Conservation (phyloP, 805 yeast species). For the Wickerhamomyces xylosicus region DNA sequence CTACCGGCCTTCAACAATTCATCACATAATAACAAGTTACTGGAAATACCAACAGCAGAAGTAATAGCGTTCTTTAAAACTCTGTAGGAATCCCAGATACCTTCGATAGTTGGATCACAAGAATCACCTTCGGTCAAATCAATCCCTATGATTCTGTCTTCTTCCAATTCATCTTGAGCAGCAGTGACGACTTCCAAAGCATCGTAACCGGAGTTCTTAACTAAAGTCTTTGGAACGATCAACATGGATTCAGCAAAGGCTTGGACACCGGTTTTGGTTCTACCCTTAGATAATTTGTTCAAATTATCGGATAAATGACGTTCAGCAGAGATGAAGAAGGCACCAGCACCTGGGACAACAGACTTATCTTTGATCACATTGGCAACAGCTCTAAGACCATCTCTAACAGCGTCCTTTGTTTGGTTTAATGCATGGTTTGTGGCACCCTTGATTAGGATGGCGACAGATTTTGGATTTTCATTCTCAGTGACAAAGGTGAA, state of each 20-base stretch:
- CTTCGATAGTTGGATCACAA: slow-evolving; percentile 88
- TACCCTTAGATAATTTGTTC: slow-evolving; percentile 63
- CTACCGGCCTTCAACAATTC: slow-evolving; percentile 95
- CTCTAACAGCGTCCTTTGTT: slow-evolving; percentile 94
- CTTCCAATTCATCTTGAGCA: slow-evolving; percentile 82
- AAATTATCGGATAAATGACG: slow-evolving; percentile 46
- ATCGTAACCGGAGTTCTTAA: slow-evolving; percentile 89
- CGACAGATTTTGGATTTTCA: slow-evolving; percentile 81
- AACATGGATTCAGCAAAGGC: slow-evolving; percentile 91
- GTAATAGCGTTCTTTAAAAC: slow-evolving; percentile 89
- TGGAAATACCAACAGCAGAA: slow-evolving; percentile 90
- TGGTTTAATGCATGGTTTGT: slow-evolving; percentile 83
- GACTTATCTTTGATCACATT: slow-evolving; percentile 80
- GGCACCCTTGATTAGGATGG: slow-evolving; percentile 89
- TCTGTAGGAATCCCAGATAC: slow-evolving; percentile 93
- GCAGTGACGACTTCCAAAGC: slow-evolving; percentile 79
- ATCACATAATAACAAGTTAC: slow-evolving; percentile 87
- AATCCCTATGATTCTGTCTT: slow-evolving; percentile 79
- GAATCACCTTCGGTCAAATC: slow-evolving; percentile 90
- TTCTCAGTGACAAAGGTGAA: slow-evolving; percentile 91
- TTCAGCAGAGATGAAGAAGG: slow-evolving; percentile 80
- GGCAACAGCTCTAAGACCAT: slow-evolving; percentile 90
- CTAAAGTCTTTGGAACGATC: slow-evolving; percentile 86
- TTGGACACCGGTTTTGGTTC: slow-evolving; percentile 78
- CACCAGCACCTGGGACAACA: slow-evolving; percentile 95